These are phyloP conservation scores for Colletotrichum tanaceti DNA, from an alignment of 2,329 filamentous ascomycete species.

Conservation along the genomic window DNA sequence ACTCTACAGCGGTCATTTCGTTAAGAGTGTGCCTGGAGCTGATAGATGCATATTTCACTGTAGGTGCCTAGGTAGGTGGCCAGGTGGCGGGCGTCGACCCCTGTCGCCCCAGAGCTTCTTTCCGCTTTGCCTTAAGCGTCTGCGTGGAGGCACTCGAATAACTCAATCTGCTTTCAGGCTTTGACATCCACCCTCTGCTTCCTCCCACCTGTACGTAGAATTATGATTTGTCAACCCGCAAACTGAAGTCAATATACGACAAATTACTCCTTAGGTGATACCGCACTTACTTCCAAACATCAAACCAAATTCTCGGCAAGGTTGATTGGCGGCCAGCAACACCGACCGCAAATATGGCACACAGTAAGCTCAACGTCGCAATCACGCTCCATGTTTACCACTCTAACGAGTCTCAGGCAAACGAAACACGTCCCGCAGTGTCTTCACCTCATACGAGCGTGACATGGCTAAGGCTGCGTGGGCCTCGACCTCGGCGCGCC, in stretches of 20 bases:
- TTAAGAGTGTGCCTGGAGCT: conserved; percentile 13
- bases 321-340: not conserved
- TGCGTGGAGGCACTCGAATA: not conserved
- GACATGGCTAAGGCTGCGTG: conserved; percentile 83
- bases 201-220: not conserved
- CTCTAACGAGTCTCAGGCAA: conserved; percentile 65
- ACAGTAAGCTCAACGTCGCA: conserved; percentile 56
- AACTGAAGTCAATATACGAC: not conserved
- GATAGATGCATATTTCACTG: conserved; percentile 8
- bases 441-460: conserved; percentile 95
- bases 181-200: not conserved
- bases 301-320: not conserved
- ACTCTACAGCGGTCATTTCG: conserved; percentile 26
- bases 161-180: not conserved
- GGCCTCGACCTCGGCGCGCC: conserved; percentile 83
- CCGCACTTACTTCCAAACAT: no score
- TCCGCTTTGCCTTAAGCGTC: not conserved
- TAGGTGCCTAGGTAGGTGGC: no score
- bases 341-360: conserved; percentile 54
- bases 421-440: conserved; percentile 89
- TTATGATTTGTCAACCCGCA: not conserved
- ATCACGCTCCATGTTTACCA: not conserved
- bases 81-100: not conserved
- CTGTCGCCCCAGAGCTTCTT: not conserved
- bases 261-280: not conserved